phyloP scores from a whole-genome alignment of 2,329 filamentous ascomycete genomes.

The Arachnopeziza araneosa region DNA sequence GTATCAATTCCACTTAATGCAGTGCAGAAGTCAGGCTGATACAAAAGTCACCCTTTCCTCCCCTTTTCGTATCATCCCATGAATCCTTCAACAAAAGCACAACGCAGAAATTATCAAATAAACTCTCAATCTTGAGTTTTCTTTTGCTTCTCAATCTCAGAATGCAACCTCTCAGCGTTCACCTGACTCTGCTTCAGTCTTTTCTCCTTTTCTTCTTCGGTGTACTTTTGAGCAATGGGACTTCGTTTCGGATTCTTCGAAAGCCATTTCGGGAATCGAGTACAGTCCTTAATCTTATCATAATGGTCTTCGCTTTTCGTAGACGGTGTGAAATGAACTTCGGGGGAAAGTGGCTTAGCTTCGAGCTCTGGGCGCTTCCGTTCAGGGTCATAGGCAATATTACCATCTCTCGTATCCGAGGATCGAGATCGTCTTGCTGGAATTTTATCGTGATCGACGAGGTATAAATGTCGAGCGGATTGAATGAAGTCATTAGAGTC shows the following conservation, averaged over 20 bases:
- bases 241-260: not conserved
- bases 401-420: not conserved
- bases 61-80: not conserved
- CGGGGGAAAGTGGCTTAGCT: not conserved
- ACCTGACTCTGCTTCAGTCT: not conserved
- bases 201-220: not conserved
- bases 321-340: not conserved
- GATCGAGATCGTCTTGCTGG: not conserved
- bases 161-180: not conserved
- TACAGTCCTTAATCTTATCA: not conserved
- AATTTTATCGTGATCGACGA: not conserved
- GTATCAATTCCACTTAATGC: no score
- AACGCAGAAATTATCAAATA: not conserved
- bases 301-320: not conserved
- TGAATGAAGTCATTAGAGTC: not conserved
- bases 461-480: not conserved
- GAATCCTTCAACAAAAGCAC: not conserved
- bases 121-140: not conserved
- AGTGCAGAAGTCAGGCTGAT: no score
- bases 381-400: not conserved
- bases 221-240: not conserved
- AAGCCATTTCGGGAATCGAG: not conserved
- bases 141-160: not conserved
- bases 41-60: no score
- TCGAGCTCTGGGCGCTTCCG: not conserved